phyloP scores from a whole-genome alignment of 2,329 filamentous ascomycete genomes.

The Domatiomyces catenatus region DNA sequence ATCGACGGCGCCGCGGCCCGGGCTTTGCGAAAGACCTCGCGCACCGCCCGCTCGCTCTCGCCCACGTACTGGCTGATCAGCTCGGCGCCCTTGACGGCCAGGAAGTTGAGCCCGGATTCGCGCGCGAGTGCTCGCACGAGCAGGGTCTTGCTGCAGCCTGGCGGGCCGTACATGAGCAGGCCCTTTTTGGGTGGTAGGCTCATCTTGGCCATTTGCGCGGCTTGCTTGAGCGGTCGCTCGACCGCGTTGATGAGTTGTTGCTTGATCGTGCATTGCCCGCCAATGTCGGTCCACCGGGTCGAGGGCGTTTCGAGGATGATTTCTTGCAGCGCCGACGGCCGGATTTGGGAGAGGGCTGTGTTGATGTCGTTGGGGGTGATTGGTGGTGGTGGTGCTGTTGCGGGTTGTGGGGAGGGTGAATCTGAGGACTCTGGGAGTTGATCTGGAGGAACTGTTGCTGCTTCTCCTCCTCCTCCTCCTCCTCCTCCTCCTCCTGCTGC shows the following conservation, averaged over 20 bases:
- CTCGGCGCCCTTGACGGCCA: constrained; percentile 85
- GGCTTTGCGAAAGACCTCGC: constrained; percentile 74
- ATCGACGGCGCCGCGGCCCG: constrained; percentile 75
- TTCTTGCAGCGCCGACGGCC: constrained; percentile 75
- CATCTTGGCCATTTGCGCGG: constrained; percentile 35
- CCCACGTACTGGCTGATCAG: constrained; percentile 94
- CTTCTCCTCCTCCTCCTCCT: no score
- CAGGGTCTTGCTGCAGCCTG: constrained; percentile 88
- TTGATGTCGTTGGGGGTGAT: constrained; percentile 41
- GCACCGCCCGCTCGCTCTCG: constrained; percentile 73
- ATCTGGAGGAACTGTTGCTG: neutral
- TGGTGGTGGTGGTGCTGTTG: constrained; percentile 17
- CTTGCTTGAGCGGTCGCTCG: constrained; percentile 41
- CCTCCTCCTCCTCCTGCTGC: no score
- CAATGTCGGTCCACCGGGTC: constrained; percentile 74
- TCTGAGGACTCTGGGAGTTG: neutral
- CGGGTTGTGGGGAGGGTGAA: neutral
- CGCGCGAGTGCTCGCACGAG: constrained; percentile 82
- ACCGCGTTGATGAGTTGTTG: constrained; percentile 41
- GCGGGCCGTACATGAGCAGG: constrained; percentile 77
- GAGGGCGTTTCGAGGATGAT: constrained; percentile 78
- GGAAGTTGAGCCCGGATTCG: constrained; percentile 81
- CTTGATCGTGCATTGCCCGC: constrained; percentile 67
- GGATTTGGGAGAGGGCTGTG: constrained; percentile 50
- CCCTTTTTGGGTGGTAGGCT: constrained; percentile 56